Evolutionary conservation across 257 asterid species (phyloP).

Genomic region (Nicotiana sylvestris): DNA sequence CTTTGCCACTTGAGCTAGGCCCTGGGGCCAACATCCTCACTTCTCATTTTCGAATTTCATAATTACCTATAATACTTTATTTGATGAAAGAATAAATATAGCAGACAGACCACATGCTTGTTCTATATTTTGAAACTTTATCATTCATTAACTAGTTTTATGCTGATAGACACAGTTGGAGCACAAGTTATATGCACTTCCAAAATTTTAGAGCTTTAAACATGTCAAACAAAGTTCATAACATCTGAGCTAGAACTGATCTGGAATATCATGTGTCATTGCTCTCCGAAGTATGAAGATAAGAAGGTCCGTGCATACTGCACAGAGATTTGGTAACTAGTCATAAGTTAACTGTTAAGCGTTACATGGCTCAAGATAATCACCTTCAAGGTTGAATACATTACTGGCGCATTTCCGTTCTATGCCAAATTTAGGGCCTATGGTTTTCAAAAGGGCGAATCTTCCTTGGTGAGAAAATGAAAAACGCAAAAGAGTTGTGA

Average conservation of each 20-base stretch:
- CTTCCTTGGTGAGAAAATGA: neutral
- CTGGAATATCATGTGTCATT: neutral
- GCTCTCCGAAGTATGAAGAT: neutral
- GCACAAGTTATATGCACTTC: neutral
- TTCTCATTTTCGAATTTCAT: conserved; percentile 4
- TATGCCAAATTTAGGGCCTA: neutral
- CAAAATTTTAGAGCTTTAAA: neutral
- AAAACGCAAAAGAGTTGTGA: neutral
- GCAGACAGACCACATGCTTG: neutral
- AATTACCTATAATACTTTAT: neutral
- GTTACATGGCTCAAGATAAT: neutral
- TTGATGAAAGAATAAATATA: neutral
- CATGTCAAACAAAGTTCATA: neutral
- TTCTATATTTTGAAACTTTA: too few species aligned
- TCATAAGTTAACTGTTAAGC: neutral
- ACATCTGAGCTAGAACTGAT: conserved; percentile 2
- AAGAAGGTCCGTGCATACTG: too few species aligned
- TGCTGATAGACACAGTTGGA: neutral
- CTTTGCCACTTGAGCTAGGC: too few species aligned
- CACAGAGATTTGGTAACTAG: neutral
- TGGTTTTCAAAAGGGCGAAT: neutral
- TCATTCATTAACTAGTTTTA: neutral
- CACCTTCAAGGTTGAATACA: neutral
- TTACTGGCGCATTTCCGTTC: neutral
- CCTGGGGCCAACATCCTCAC: too few species aligned